A percentile compares a stretch with the other conserved stretches of the same genome.
phyloP scores from a whole-genome alignment of 306 rosid genomes.

The Malus asiatica region DNA sequence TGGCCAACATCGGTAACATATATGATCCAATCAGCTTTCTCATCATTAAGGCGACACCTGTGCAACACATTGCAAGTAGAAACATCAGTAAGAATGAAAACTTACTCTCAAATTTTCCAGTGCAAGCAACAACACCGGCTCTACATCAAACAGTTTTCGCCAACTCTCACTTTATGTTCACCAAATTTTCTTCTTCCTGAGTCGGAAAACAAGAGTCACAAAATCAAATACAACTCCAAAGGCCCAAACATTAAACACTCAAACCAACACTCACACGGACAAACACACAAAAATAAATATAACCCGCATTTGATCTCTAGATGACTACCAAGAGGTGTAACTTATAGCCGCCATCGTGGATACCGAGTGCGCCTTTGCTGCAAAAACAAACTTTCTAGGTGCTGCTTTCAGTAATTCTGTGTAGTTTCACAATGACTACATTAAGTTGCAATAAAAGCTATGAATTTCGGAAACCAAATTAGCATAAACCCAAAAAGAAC shows the following conservation, averaged over 20 bases:
- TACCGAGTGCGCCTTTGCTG: constrained; percentile 30
- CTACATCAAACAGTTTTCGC: too few species aligned
- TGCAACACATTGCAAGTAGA: constrained; percentile 8
- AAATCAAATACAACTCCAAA: too few species aligned
- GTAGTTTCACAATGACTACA: constrained; percentile 43
- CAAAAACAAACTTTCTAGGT: constrained; percentile 44
- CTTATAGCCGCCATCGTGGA: constrained; percentile 59
- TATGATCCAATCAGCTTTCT: constrained; percentile 85
- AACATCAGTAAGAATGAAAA: too few species aligned
- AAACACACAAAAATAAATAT: too few species aligned
- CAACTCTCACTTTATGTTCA: too few species aligned
- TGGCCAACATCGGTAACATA: constrained; percentile 94
- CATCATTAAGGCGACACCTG: constrained; percentile 71
- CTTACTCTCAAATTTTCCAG: too few species aligned
- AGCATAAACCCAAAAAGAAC: neutral
- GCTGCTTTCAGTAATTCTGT: constrained; percentile 70
- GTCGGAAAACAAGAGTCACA: too few species aligned
- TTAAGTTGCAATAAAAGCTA: constrained; percentile 15
- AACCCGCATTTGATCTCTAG: too few species aligned
- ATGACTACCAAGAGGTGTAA: neutral
- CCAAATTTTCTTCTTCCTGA: too few species aligned
- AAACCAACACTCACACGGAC: too few species aligned
- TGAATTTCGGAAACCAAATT: neutral
- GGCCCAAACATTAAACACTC: too few species aligned
- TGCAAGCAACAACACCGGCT: constrained; percentile 16